Percentiles rank a stretch among this genome's conserved stretches.
These are phyloP conservation scores for Agroathelia rolfsii DNA, from an alignment of 1,284 basidiomycete species.

Conservation along the genomic window DNA sequence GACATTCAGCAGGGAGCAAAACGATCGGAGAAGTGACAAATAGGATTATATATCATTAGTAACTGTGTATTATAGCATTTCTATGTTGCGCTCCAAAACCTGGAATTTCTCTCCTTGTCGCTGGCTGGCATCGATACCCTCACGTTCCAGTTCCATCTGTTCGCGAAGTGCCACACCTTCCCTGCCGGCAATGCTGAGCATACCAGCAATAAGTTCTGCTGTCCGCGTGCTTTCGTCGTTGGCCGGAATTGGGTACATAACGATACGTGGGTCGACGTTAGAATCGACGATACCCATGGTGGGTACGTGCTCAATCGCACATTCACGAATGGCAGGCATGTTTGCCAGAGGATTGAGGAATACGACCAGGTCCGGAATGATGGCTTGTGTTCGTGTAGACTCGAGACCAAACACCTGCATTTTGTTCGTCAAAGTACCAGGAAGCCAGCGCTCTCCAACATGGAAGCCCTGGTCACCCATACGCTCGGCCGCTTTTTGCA, in stretches of 20 bases:
- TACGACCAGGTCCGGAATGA: conserved; percentile 81
- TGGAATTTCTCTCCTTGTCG: conserved; percentile 1
- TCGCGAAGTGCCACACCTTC: conserved; percentile 53
- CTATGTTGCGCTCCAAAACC: no score
- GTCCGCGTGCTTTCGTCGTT: conserved; percentile 93
- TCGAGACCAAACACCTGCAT: conserved; percentile 66
- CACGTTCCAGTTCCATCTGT: conserved; percentile 11
- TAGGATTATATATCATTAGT: no score
- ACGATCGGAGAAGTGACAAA: conserved; percentile 20
- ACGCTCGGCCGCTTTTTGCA: conserved; percentile 74
- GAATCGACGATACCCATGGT: conserved; percentile 90
- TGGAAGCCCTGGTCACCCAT: conserved; percentile 75
- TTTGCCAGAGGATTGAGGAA: conserved; percentile 86
- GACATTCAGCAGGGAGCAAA: conserved; percentile 41
- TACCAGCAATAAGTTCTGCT: conserved; percentile 83
- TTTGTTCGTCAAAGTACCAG: conserved; percentile 90
- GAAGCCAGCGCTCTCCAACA: conserved; percentile 85
- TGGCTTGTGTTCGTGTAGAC: conserved; percentile 44
- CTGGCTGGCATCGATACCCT: conserved; percentile 8
- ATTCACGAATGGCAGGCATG: conserved; percentile 78
- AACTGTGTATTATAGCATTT: no score
- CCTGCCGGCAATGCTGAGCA: conserved; percentile 85
- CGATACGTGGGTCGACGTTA: conserved; percentile 90
- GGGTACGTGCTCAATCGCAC: conserved; percentile 74
- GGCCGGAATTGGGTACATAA: conserved; percentile 97